Conservation (phyloP, 2,329 filamentous ascomycete genomes). For the Alternaria novae-zelandiae region DNA sequence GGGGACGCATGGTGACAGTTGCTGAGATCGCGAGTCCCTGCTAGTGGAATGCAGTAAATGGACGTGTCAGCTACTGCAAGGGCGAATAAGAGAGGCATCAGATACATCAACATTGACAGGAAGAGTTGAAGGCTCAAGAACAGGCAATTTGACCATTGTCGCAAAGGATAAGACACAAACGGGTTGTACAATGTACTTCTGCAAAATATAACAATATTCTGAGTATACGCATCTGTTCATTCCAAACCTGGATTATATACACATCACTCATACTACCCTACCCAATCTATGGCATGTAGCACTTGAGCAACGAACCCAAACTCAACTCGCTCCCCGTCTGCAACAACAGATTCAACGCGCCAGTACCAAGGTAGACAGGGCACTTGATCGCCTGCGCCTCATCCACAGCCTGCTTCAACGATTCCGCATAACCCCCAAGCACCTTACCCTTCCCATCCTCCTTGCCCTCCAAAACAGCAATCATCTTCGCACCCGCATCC, state of each 20-base stretch:
- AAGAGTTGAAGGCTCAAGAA: neutral
- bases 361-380: conserved; percentile 41
- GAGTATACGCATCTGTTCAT: neutral
- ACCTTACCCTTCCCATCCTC: conserved; percentile 22
- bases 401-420: conserved; percentile 37
- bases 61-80: neutral
- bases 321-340: conserved; percentile 33
- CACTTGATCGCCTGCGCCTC: conserved; percentile 46
- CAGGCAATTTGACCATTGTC: neutral
- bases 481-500: conserved; percentile 39
- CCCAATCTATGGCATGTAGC: conserved; percentile 21
- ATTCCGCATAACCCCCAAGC: conserved; percentile 27
- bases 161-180: neutral
- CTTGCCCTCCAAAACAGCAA: conserved; percentile 40
- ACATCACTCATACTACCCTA: neutral
- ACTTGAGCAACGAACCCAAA: conserved; percentile 28
- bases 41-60: conserved; percentile 31
- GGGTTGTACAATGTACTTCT: neutral
- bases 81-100: neutral
- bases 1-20: neutral
- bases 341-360: conserved; percentile 40
- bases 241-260: neutral
- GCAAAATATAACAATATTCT: neutral
- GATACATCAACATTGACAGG: neutral
- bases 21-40: conserved; percentile 2